Conservation (phyloP, 169 alveolate species). For the Neospora caninum region DNA sequence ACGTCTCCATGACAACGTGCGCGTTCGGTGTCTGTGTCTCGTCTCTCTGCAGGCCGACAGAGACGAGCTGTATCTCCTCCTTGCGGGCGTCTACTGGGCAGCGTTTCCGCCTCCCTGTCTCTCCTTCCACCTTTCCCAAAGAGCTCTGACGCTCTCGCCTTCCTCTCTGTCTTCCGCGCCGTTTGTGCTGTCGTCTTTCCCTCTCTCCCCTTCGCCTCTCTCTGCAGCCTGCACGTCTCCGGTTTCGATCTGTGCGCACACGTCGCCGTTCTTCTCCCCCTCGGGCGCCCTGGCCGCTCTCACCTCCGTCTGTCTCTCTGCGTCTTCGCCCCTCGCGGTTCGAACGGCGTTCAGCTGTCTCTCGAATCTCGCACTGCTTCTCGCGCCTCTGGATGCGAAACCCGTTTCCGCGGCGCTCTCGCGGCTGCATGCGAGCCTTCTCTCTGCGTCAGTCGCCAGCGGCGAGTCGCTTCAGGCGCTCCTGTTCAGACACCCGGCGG, state of each 20-base stretch:
- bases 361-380: not conserved
- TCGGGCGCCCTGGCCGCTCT: not conserved
- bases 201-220: not conserved
- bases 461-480: not conserved
- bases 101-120: conserved; percentile 4
- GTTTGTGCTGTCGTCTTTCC: not conserved
- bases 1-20: too few relatives aligned
- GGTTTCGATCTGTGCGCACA: not conserved
- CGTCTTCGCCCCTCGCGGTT: not conserved
- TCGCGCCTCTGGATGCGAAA: too few relatives aligned
- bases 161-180: not conserved
- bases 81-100: not conserved
- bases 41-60: not conserved
- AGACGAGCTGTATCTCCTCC: not conserved
- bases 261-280: not conserved
- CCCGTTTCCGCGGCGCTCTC: not conserved
- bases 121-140: not conserved
- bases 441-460: not conserved
- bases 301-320: not conserved
- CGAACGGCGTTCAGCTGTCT: not conserved
- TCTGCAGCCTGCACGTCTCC: not conserved
- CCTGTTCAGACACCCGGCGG: not conserved
- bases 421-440: not conserved
- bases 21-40: not conserved
- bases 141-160: not conserved